Evolutionary conservation across 345 rosid species (phyloP).

Genomic region (Odontarrhena argentea): DNA sequence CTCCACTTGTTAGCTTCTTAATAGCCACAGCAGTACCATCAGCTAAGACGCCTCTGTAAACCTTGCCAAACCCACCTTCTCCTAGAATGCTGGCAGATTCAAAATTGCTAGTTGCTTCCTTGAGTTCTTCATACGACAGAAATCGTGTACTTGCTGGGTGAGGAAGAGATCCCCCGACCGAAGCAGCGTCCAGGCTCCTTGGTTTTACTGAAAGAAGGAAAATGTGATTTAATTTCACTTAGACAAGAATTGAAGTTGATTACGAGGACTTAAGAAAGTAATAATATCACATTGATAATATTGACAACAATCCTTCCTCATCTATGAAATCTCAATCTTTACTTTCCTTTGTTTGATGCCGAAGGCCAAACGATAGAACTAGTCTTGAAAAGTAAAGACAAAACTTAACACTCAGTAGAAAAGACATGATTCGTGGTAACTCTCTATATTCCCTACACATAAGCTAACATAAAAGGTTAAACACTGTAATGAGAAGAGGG

Average conservation of each 20-base stretch:
- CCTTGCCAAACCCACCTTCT: conserved; percentile 98
- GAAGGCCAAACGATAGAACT: conserved; percentile 16
- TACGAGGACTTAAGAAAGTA: neutral
- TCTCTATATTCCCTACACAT: neutral
- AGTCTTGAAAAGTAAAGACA: conserved; percentile 8
- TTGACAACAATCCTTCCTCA: neutral
- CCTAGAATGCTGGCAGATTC: conserved; percentile 84
- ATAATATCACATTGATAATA: conserved; percentile 8
- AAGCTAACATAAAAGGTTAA: conserved; percentile 22
- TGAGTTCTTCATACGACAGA: conserved; percentile 92
- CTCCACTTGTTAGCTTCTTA: conserved; percentile 90
- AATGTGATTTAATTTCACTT: neutral
- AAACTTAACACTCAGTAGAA: conserved; percentile 8
- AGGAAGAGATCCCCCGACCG: conserved; percentile 66
- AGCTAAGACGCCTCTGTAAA: conserved; percentile 92
- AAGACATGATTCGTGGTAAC: neutral
- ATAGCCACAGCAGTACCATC: conserved; percentile 99
- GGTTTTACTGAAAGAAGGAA: conserved; percentile 59
- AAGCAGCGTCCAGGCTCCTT: conserved; percentile 50
- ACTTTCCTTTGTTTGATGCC: neutral
- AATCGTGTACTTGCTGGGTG: conserved; percentile 87
- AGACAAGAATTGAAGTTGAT: conserved; percentile 1
- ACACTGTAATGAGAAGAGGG: conserved; percentile 34
- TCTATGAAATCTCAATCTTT: conserved; percentile 1
- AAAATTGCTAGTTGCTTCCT: conserved; percentile 92